These are phyloP conservation scores for Vigna unguiculata DNA, from an alignment of 306 rosid species.

Conservation along the genomic window DNA sequence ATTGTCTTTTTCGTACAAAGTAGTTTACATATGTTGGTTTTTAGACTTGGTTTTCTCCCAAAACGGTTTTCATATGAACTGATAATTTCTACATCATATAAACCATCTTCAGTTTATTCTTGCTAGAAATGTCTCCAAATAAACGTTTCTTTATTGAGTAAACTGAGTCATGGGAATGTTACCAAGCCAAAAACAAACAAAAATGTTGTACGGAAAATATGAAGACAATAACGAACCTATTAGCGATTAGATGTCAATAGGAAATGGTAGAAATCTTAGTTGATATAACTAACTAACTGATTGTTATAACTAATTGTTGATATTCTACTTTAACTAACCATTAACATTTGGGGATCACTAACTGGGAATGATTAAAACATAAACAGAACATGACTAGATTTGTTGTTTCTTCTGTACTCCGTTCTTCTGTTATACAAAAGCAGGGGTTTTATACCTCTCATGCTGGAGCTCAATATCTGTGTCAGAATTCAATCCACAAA, in stretches of 20 bases:
- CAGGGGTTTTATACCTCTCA: background rate
- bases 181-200: slow-evolving; percentile 1
- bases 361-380: slow-evolving; percentile 2
- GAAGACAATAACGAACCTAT: background rate
- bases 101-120: slow-evolving; percentile 5
- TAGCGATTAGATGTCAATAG: background rate
- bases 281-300: background rate
- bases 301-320: background rate
- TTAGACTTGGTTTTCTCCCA: background rate
- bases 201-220: background rate
- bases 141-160: slow-evolving; percentile 10
- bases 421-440: slow-evolving; percentile 5
- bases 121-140: background rate
- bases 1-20: background rate
- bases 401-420: slow-evolving; percentile 7
- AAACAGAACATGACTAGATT: background rate
- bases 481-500: slow-evolving; percentile 2
- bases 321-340: background rate
- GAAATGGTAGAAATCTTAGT: background rate
- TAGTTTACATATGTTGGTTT: slow-evolving; percentile 12
- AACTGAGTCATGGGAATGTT: background rate
- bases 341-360: background rate
- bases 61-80: slow-evolving; percentile 11
- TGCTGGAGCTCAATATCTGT: background rate
- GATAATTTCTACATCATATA: background rate